Conservation (phyloP, 78 protist species). For the Protostelium mycophagum region DNA sequence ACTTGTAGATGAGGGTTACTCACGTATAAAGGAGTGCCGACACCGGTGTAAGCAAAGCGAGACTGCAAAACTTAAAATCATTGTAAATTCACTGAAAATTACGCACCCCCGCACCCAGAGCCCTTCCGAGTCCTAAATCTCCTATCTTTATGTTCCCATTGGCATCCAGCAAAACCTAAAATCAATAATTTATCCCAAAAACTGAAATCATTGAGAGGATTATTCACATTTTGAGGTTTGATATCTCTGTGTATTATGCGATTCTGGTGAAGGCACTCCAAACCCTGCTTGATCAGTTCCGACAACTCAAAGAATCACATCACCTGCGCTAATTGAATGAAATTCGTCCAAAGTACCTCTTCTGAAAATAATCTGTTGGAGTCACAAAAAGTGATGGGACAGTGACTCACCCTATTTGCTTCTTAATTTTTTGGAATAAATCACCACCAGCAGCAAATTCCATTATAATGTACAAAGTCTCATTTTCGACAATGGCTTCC, state of each 20-base stretch:
- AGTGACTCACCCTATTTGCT: not conserved
- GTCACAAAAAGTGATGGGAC: not conserved
- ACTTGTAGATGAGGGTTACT: too few species aligned
- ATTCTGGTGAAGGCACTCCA: not conserved
- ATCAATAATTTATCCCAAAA: too few species aligned
- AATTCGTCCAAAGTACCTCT: not conserved
- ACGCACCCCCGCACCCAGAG: not conserved
- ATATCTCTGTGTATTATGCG: not conserved
- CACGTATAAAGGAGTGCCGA: not conserved
- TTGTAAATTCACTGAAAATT: not conserved
- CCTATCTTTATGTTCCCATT: not conserved
- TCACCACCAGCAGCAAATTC: not conserved
- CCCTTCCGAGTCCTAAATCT: not conserved
- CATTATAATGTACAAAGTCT: not conserved
- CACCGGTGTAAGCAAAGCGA: not conserved
- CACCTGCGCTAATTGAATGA: not conserved
- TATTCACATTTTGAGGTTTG: not conserved
- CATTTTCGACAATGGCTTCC: not conserved
- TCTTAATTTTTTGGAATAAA: not conserved
- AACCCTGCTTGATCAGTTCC: not conserved
- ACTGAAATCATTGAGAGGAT: not conserved
- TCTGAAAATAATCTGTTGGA: not conserved
- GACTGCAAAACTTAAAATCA: not conserved
- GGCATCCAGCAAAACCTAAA: not conserved
- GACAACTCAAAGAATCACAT: not conserved